Percentiles rank a stretch among this genome's conserved stretches.
Conservation (phyloP, 257 asterid species). For the Plantago major region DNA sequence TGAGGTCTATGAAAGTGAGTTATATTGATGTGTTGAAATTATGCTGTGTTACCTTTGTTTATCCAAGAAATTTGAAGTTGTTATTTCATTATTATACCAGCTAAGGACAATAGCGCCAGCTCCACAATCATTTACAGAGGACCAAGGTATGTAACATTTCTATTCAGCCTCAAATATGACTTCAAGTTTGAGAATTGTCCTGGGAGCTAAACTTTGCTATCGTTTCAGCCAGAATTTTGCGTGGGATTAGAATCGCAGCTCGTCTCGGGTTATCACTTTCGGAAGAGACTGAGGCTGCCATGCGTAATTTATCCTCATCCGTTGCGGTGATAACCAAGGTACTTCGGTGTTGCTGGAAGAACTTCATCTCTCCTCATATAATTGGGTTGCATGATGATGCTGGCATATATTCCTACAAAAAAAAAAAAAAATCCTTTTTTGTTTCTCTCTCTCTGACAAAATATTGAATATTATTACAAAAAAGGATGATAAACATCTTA, state of each 20-base stretch:
- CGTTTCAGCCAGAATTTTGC: conserved; percentile 83
- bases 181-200: conserved; percentile 6
- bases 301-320: conserved; percentile 50
- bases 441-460: too few relatives aligned
- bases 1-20: conserved; percentile 65
- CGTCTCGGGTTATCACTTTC: conserved; percentile 78
- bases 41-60: conserved; percentile 9
- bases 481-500: too few relatives aligned
- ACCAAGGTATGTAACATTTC: conserved; percentile 46
- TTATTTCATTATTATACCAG: conserved; percentile 40
- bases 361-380: not conserved
- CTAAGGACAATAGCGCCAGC: conserved; percentile 77
- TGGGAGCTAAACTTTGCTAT: conserved; percentile 8
- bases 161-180: conserved; percentile 9
- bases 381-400: not conserved
- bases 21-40: conserved; percentile 13
- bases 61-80: conserved; percentile 19
- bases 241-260: conserved; percentile 94
- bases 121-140: conserved; percentile 70
- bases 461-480: too few relatives aligned
- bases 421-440: too few relatives aligned
- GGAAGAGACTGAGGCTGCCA: conserved; percentile 66
- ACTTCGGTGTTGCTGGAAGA: conserved; percentile 14
- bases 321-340: conserved; percentile 53
- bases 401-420: too few relatives aligned